Base-by-base conservation (phyloP, 352 stramenopile genomes). In the Globisporangium cederbergense region DNA sequence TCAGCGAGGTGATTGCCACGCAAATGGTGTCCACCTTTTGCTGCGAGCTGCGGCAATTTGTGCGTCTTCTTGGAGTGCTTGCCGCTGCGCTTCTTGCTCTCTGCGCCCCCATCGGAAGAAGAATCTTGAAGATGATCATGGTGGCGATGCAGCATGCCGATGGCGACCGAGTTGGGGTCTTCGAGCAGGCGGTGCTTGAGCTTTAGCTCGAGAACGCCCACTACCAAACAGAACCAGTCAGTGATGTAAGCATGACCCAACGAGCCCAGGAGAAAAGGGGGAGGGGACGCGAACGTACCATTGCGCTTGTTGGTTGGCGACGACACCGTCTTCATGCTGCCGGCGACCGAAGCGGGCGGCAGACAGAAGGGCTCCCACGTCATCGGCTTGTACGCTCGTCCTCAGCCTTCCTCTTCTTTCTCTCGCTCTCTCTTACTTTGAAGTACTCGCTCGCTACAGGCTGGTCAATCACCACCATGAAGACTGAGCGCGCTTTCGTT, bases 191-290 rank as follows among this genome's bases (percentile, higher is more conserved):
- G 77, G 40, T 87, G 73, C 67, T 81, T 84, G 69, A 90, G 86
- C 70, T 89, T 89, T 55, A 87, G 76, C 57, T 90, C 81, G 47
- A 90, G 69, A 3, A 90, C 64, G 1, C 79, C 81, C 0, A 76
- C 81, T 89, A 14, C 51, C 22, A 58, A 32, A 11, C 5, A 49
- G n/a, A 55, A 38, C 0, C 30, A 51, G 8, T 38, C 25, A 32
- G 25, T 18, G 9, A 7, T 10, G 32, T 36, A 4, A 36, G 3
- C 28, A 16, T 28, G 10, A 20, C 16, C 28, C 36, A 1, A 59
- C 28, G 20, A 50, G n/a, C 49, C 10, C 32, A n/a, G 10, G 30
- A 32, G 16, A 2, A 28, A 28, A 28, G 25, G 25, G 4, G 32
- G 42, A 38, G 22, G 30, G 28, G 40, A 58, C 36, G 34, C 18